Conservation (phyloP, 75 land plant species). For the Sequoia sempervirens region DNA sequence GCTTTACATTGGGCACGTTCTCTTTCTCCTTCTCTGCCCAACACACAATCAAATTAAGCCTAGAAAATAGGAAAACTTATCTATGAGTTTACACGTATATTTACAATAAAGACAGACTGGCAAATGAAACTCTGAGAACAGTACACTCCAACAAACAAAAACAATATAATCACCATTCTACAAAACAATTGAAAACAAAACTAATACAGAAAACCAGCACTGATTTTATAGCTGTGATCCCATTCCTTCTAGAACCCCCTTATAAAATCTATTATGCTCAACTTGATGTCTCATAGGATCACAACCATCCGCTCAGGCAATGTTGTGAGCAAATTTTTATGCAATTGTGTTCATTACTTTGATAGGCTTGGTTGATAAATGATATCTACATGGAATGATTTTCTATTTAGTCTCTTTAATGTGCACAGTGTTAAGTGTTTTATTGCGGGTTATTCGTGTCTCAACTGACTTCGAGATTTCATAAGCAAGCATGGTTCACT, state of each 20-base stretch:
- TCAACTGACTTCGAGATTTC: not conserved
- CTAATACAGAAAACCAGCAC: not conserved
- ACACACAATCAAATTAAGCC: not conserved
- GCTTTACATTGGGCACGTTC: not conserved
- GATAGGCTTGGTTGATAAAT: not conserved
- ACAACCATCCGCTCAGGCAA: not conserved
- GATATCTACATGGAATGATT: not conserved
- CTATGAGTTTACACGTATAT: not conserved
- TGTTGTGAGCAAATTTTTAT: not conserved
- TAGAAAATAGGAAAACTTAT: not conserved
- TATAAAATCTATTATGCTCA: not conserved
- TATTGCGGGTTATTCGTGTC: not conserved
- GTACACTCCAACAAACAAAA: not conserved
- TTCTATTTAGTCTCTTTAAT: not conserved
- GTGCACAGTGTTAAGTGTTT: not conserved
- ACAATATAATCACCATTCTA: not conserved
- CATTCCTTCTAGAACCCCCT: not conserved
- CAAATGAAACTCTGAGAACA: not conserved
- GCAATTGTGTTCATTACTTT: not conserved
- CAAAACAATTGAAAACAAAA: not conserved
- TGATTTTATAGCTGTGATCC: not conserved
- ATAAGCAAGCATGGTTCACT: not conserved
- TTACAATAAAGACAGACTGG: not conserved
- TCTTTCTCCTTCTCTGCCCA: not conserved
- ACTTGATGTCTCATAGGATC: not conserved